Conservation (phyloP, 2,329 filamentous ascomycete species). For the Capronia americana region DNA sequence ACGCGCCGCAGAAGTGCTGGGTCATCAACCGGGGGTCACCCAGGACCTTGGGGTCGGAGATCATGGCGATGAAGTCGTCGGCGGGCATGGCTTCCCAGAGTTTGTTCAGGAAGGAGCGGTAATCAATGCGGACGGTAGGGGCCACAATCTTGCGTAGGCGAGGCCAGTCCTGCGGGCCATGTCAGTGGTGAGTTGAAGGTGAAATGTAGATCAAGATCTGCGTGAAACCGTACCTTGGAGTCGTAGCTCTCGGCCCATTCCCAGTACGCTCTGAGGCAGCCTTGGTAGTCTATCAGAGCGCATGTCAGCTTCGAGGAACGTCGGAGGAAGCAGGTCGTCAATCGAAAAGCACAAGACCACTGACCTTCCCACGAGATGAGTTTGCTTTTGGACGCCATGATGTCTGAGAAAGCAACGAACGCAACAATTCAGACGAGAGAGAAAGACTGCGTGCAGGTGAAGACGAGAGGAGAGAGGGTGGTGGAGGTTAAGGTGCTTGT, state of each 20-base stretch:
- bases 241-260: conserved; percentile 56
- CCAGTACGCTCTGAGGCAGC: conserved; percentile 43
- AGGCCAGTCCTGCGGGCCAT: conserved; percentile 47
- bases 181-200: conserved; percentile 11
- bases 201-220: background rate
- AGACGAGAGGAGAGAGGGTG: conserved; percentile 10
- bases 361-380: conserved; percentile 37
- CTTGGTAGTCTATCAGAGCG: conserved; percentile 38
- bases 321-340: background rate
- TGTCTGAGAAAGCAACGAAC: conserved; percentile 3
- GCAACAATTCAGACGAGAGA: background rate
- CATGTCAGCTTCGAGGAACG: background rate
- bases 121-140: conserved; percentile 69
- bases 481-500: conserved; percentile 8
- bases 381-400: conserved; percentile 35
- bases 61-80: conserved; percentile 67
- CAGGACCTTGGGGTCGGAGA: conserved; percentile 63
- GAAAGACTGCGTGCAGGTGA: conserved; percentile 4
- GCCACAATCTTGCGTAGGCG: conserved; percentile 52
- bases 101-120: conserved; percentile 68
- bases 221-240: conserved; percentile 45
- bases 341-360: background rate
- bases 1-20: conserved; percentile 64
- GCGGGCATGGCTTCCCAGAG: conserved; percentile 68
- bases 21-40: conserved; percentile 68